These are phyloP conservation scores for Irpex sp. DNA, from an alignment of 1,284 basidiomycete species.

Conservation along the genomic window DNA sequence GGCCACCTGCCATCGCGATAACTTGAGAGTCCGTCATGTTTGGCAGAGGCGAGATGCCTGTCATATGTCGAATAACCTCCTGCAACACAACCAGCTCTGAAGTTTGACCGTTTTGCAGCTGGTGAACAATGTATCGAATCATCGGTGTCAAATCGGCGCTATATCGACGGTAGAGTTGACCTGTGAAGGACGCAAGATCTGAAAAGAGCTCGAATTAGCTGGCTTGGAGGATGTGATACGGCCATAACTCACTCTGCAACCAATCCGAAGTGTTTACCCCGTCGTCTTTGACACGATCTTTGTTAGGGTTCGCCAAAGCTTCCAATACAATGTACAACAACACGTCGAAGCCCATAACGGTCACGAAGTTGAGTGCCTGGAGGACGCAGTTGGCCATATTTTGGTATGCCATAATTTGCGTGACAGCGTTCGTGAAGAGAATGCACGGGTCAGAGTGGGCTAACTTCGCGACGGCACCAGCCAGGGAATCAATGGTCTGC, in stretches of 20 bases:
- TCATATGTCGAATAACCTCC: conserved; percentile 94
- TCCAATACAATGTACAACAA: conserved; percentile 89
- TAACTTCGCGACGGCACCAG: conserved; percentile 90
- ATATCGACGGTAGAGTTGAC: conserved; percentile 88
- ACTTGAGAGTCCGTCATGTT: conserved; percentile 89
- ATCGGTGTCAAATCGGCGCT: conserved; percentile 81
- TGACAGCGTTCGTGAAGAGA: conserved; percentile 87
- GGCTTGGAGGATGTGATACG: too few relatives aligned
- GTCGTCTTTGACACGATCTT: conserved; percentile 86
- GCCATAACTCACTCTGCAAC: conserved; percentile 77
- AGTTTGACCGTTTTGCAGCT: conserved; percentile 79
- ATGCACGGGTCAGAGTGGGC: conserved; percentile 93
- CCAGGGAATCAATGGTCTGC: conserved; percentile 77
- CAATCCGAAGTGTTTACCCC: conserved; percentile 91
- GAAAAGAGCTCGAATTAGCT: conserved; percentile 1
- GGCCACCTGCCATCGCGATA: conserved; percentile 86
- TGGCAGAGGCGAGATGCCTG: conserved; percentile 88
- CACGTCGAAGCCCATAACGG: conserved; percentile 92
- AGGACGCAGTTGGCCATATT: conserved; percentile 92
- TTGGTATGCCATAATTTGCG: conserved; percentile 96
- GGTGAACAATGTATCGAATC: conserved; percentile 89
- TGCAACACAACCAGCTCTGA: conserved; percentile 90
- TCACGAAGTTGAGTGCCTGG: conserved; percentile 87
- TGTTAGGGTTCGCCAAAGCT: conserved; percentile 82
- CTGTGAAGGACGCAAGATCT: conserved; percentile 92